Evolutionary conservation across 371 early-diverging fungal genomes (phyloP).

Genomic region (Smittium mucronatum): DNA sequence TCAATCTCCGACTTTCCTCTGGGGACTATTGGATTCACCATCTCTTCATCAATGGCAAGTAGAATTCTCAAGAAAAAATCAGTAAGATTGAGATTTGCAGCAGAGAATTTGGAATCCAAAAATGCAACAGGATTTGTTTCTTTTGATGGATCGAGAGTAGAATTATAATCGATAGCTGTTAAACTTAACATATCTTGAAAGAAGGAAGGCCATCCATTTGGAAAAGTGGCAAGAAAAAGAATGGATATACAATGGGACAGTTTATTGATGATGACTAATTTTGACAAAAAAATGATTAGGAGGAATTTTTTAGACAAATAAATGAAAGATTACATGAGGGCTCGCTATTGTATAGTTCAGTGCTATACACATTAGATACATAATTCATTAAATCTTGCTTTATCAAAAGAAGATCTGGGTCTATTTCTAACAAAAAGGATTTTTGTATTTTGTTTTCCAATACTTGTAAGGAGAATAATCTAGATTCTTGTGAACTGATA

Average conservation of each 20-base stretch:
- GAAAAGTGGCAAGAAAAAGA: conserved; percentile 70
- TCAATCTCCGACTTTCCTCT: conserved; percentile 55
- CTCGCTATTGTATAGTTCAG: conserved; percentile 23
- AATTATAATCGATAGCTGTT: conserved; percentile 24
- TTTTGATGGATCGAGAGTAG: conserved; percentile 10
- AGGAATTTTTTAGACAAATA: not conserved
- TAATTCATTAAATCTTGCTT: conserved; percentile 24
- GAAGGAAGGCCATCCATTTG: conserved; percentile 73
- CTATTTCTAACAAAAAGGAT: conserved; percentile 23
- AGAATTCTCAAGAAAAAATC: conserved; percentile 73
- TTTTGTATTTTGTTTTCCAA: conserved; percentile 59
- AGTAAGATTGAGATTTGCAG: conserved; percentile 43
- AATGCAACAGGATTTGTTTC: conserved; percentile 11
- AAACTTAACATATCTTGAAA: conserved; percentile 70
- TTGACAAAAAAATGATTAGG: not conserved
- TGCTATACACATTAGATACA: conserved; percentile 23
- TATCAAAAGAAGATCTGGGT: conserved; percentile 13
- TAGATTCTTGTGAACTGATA: conserved; percentile 56
- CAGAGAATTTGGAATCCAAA: not conserved
- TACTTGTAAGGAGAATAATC: conserved; percentile 75
- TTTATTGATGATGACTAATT: conserved; percentile 51
- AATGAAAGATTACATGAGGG: conserved; percentile 36
- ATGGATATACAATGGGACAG: conserved; percentile 70
- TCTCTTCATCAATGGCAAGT: conserved; percentile 77
- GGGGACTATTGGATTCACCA: conserved; percentile 61